A percentile compares a stretch with the other conserved stretches of the same genome.
phyloP scores from a whole-genome alignment of 202 grass and related monocot species.

The Panicum hallii region DNA sequence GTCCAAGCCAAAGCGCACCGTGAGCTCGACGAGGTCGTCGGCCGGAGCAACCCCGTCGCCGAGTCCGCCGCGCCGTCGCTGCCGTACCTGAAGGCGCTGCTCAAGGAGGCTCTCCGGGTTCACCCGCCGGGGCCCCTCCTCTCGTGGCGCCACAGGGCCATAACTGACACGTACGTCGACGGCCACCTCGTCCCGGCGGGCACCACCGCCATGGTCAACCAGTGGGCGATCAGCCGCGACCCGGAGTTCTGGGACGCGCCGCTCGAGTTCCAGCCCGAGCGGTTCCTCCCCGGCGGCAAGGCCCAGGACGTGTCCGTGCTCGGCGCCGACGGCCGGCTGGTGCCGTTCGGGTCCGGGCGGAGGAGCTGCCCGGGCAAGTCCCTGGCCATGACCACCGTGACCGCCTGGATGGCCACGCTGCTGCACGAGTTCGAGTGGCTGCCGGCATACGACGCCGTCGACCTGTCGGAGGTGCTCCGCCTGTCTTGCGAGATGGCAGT shows the following conservation, averaged over 20 bases:
- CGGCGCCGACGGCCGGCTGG: constrained; percentile 69
- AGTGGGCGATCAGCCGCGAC: constrained; percentile 87
- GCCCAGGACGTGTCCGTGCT: constrained; percentile 58
- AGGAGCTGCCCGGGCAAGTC: constrained; percentile 87
- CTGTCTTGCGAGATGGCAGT: constrained; percentile 91
- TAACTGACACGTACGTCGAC: constrained; percentile 67
- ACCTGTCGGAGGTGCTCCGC: constrained; percentile 82
- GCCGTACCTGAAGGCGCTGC: constrained; percentile 69
- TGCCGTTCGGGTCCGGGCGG: constrained; percentile 79
- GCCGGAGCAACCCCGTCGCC: constrained; percentile 28
- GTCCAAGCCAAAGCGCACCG: constrained; percentile 64
- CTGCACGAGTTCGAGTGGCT: constrained; percentile 82
- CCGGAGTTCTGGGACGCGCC: constrained; percentile 65
- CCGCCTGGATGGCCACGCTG: constrained; percentile 75
- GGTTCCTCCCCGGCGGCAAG: constrained; percentile 60
- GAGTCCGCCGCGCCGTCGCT: constrained; percentile 56
- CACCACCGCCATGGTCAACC: constrained; percentile 87
- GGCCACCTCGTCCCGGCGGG: constrained; percentile 68
- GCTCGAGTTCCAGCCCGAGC: constrained; percentile 63
- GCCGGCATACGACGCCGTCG: constrained; percentile 52
- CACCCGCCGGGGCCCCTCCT: constrained; percentile 86
- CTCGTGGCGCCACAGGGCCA: constrained; percentile 65
- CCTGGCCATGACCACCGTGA: constrained; percentile 70
- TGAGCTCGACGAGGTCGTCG: constrained; percentile 69
- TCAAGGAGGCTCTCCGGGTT: constrained; percentile 80